Evolutionary conservation across 2,329 filamentous ascomycete species (phyloP).

Genomic region (Davidsoniella eucalypti): DNA sequence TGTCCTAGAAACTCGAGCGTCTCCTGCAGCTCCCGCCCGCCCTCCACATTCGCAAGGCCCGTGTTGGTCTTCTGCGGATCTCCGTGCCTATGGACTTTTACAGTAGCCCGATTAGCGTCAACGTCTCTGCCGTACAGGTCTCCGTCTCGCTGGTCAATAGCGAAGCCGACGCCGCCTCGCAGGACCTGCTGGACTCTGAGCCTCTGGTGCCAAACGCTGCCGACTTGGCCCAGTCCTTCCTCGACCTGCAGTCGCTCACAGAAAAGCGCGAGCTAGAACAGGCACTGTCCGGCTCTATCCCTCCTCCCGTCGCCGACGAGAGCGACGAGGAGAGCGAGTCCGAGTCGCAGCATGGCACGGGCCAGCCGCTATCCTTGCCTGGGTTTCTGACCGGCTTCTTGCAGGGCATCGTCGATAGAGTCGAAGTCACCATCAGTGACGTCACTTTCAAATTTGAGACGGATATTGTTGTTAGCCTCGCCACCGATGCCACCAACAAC

Average conservation of each 20-base stretch:
- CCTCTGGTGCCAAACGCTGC: slow-evolving; percentile 47
- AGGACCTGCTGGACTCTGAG: slow-evolving; percentile 12
- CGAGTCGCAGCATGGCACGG: slow-evolving; percentile 41
- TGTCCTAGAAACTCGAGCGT: slow-evolving; percentile 61
- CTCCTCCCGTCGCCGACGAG: slow-evolving; percentile 43
- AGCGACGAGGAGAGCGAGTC: slow-evolving; percentile 40
- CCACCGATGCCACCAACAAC: slow-evolving; percentile 16
- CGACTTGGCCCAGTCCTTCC: slow-evolving; percentile 61
- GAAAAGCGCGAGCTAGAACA: slow-evolving; percentile 54
- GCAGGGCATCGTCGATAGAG: slow-evolving; percentile 56
- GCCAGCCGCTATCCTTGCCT: slow-evolving; percentile 51
- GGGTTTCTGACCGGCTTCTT: slow-evolving; percentile 55
- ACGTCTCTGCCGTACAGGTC: slow-evolving; percentile 67
- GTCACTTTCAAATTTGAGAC: slow-evolving; percentile 52
- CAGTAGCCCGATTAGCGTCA: slow-evolving; percentile 64
- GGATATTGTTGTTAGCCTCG: slow-evolving; percentile 33
- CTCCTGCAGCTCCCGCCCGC: slow-evolving; percentile 58
- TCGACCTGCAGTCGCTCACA: slow-evolving; percentile 50
- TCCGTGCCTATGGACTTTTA: slow-evolving; percentile 82
- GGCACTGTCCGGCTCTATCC: slow-evolving; percentile 45
- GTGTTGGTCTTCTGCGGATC: slow-evolving; percentile 58
- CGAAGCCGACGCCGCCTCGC: neutral
- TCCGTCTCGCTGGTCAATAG: slow-evolving; percentile 35
- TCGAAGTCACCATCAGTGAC: slow-evolving; percentile 47
- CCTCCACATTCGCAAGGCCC: slow-evolving; percentile 56